Evolutionary conservation across 1,139 yeast genomes (phyloP).

Genomic region (Candida sanyaensis): DNA sequence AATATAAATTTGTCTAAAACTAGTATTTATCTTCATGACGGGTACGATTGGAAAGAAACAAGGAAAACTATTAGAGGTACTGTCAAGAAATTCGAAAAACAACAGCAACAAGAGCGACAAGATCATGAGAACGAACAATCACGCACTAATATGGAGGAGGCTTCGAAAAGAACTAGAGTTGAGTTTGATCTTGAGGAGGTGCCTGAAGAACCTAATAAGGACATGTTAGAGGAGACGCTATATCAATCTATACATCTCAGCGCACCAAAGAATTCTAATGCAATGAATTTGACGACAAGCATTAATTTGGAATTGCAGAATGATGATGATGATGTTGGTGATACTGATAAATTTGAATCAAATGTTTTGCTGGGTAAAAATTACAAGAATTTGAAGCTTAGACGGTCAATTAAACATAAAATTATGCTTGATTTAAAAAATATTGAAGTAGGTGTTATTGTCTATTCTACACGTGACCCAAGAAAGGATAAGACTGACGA

Average conservation of each 20-base stretch:
- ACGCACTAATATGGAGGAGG: background rate
- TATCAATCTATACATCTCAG: slow-evolving; percentile 76
- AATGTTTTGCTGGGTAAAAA: slow-evolving; percentile 25
- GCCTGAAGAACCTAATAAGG: slow-evolving; percentile 21
- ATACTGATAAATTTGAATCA: slow-evolving; percentile 15
- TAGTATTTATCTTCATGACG: slow-evolving; percentile 71
- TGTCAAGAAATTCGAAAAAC: slow-evolving; percentile 59
- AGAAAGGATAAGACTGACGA: slow-evolving; percentile 26
- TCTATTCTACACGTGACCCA: slow-evolving; percentile 53
- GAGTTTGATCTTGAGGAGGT: slow-evolving; percentile 10
- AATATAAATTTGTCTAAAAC: slow-evolving; percentile 40
- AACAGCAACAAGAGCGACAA: slow-evolving; percentile 14
- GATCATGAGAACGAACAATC: background rate
- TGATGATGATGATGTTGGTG: slow-evolving; percentile 18
- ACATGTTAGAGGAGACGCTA: slow-evolving; percentile 59
- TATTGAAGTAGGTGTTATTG: slow-evolving; percentile 47
- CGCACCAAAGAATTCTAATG: slow-evolving; percentile 52
- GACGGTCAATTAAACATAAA: slow-evolving; percentile 68
- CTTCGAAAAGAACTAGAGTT: background rate
- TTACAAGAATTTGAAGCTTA: slow-evolving; percentile 52
- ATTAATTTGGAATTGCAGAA: slow-evolving; percentile 51
- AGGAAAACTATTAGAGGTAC: slow-evolving; percentile 65
- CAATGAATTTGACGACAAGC: slow-evolving; percentile 47
- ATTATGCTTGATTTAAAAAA: slow-evolving; percentile 57
- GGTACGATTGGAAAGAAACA: slow-evolving; percentile 90